Evolutionary conservation across 1,139 yeast genomes (phyloP).

Genomic region (Magnusiomyces fungicola): DNA sequence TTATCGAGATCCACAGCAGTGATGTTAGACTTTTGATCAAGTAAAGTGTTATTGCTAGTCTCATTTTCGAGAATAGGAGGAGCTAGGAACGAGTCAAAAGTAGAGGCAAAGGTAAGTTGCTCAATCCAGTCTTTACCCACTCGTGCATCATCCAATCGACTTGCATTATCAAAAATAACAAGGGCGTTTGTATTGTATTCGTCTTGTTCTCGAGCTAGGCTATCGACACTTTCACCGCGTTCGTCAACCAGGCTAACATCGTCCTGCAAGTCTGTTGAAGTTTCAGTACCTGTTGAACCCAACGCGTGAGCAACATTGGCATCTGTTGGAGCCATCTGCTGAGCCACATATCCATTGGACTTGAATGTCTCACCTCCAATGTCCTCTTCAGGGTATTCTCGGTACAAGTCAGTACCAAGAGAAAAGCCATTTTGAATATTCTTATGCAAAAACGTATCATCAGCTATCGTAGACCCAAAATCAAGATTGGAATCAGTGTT

Average conservation of each 20-base stretch:
- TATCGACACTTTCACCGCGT: not conserved
- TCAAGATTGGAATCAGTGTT: no score
- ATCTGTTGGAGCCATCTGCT: no score
- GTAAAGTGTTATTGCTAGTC: not conserved
- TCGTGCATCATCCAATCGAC: not conserved
- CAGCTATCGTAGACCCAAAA: no score
- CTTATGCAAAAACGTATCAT: no score
- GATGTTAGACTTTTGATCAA: conserved; percentile 12
- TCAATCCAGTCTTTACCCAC: conserved; percentile 11
- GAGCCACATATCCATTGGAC: no score
- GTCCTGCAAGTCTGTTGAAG: not conserved
- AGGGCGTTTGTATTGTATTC: not conserved
- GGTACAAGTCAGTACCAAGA: no score
- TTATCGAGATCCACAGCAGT: conserved; percentile 40
- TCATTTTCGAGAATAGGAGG: not conserved
- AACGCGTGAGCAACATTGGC: no score
- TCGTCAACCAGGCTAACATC: not conserved
- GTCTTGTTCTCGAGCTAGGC: not conserved
- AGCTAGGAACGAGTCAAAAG: conserved; percentile 10
- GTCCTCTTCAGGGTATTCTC: no score
- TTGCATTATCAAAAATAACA: not conserved
- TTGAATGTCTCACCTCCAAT: no score
- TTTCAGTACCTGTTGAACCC: no score
- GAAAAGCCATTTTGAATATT: no score
- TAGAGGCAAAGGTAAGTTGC: conserved; percentile 9